A percentile compares a stretch with the other conserved stretches of the same genome.
These are phyloP conservation scores for Pestalotiopsis fici DNA, from an alignment of 2,329 filamentous ascomycete genomes.

Conservation along the genomic window DNA sequence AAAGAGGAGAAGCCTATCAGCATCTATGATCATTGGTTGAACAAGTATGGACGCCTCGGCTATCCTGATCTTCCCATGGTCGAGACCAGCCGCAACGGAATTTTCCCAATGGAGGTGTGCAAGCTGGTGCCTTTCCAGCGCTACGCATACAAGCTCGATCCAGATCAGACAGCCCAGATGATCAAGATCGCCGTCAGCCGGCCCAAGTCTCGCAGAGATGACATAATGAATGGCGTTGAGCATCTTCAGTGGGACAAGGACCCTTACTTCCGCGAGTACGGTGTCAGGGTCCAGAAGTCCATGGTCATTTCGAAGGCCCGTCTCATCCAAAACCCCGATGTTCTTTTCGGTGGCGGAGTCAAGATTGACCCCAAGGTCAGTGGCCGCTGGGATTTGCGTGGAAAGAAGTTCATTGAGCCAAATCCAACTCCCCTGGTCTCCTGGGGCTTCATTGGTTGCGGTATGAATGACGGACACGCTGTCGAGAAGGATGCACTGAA, in stretches of 20 bases:
- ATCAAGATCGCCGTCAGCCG: slow-evolving; percentile 89
- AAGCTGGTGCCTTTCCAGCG: slow-evolving; percentile 55
- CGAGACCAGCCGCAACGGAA: slow-evolving; percentile 52
- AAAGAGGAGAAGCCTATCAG: slow-evolving; percentile 25
- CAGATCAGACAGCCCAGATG: slow-evolving; percentile 74
- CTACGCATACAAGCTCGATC: slow-evolving; percentile 63
- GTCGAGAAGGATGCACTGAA: slow-evolving; percentile 55
- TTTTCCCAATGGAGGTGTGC: slow-evolving; percentile 65
- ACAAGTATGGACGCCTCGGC: slow-evolving; percentile 54
- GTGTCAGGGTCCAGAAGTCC: slow-evolving; percentile 64
- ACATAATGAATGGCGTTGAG: slow-evolving; percentile 68
- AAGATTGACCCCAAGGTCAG: slow-evolving; percentile 61
- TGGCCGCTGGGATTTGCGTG: slow-evolving; percentile 87
- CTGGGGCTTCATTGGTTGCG: slow-evolving; percentile 75
- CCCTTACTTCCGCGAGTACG: slow-evolving; percentile 70
- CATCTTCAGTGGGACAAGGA: slow-evolving; percentile 71
- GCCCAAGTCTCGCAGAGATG: slow-evolving; percentile 65
- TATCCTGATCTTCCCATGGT: slow-evolving; percentile 57
- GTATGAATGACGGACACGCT: slow-evolving; percentile 40
- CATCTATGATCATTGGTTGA: slow-evolving; percentile 56
- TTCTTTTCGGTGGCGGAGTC: slow-evolving; percentile 64
- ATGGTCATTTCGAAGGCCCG: slow-evolving; percentile 72
- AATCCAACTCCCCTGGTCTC: slow-evolving; percentile 64
- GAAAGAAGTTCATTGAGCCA: slow-evolving; percentile 71
- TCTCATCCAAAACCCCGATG: slow-evolving; percentile 68